These are phyloP conservation scores for Tephrocybe sp. DNA, from an alignment of 768 basidiomycete genomes.

Conservation along the genomic window DNA sequence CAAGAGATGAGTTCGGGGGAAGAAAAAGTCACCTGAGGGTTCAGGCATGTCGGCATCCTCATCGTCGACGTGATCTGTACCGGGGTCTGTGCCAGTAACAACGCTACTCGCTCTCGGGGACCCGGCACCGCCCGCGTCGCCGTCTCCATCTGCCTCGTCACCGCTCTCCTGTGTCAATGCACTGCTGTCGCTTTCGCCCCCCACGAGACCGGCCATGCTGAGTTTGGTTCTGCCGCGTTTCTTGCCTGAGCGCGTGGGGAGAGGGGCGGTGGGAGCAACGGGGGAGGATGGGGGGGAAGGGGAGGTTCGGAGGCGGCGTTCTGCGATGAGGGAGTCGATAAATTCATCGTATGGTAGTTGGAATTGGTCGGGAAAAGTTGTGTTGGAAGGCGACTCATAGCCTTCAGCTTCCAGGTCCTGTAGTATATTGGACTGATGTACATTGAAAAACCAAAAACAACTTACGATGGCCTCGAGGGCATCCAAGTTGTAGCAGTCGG, in stretches of 20 bases:
- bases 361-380: constrained; percentile 74
- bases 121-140: constrained; percentile 35
- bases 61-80: constrained; percentile 69
- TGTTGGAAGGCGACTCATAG: constrained; percentile 33
- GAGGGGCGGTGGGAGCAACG: constrained; percentile 37
- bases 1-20: neutral
- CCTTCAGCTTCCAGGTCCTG: constrained; percentile 43
- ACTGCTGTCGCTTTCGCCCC: constrained; percentile 83
- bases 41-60: constrained; percentile 61
- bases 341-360: constrained; percentile 55
- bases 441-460: constrained; percentile 5
- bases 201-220: constrained; percentile 70
- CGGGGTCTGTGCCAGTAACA: constrained; percentile 68
- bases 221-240: constrained; percentile 50
- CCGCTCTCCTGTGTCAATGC: constrained; percentile 81
- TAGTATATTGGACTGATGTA: constrained; percentile 15
- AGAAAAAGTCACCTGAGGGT: constrained; percentile 47
- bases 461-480: constrained; percentile 69
- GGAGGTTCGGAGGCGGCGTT: constrained; percentile 62
- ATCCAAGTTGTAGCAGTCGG: constrained; percentile 70
- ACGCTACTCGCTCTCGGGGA: constrained; percentile 61
- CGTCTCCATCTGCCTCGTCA: constrained; percentile 42
- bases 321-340: constrained; percentile 56
- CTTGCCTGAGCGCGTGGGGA: constrained; percentile 26
- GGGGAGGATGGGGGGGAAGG: constrained; percentile 64